These are phyloP conservation scores for Saccharum officinarum DNA, from an alignment of 176 grass and related monocot species.

Conservation along the genomic window DNA sequence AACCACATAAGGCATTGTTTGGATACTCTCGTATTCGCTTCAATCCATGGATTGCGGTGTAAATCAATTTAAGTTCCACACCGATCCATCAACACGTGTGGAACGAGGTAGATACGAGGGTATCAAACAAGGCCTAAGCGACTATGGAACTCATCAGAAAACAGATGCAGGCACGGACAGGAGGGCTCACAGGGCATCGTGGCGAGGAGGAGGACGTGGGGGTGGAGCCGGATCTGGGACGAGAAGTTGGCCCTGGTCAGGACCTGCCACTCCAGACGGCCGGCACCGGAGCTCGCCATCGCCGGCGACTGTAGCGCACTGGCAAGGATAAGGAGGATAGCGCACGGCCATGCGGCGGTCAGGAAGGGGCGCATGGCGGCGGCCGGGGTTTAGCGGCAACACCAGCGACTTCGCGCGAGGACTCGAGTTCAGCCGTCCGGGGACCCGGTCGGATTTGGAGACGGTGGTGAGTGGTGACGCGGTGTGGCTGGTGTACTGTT, in stretches of 20 bases:
- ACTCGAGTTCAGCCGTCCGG: neutral
- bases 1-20: neutral
- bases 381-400: neutral
- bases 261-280: constrained; percentile 58
- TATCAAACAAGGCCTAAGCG: neutral
- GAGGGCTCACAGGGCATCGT: constrained; percentile 80
- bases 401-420: neutral
- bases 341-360: constrained; percentile 34
- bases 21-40: too few relatives aligned
- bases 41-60: too few relatives aligned
- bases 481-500: neutral
- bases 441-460: neutral
- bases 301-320: neutral
- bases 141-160: neutral
- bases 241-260: constrained; percentile 75
- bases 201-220: constrained; percentile 65
- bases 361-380: constrained; percentile 39
- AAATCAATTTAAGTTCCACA: too few relatives aligned
- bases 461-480: too few relatives aligned
- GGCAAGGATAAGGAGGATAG: constrained; percentile 24
- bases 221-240: constrained; percentile 77
- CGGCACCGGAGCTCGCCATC: constrained; percentile 11
- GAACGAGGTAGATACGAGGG: too few relatives aligned
- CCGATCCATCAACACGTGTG: too few relatives aligned
- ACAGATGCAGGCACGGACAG: neutral